These are phyloP conservation scores for Fraxinus velutina DNA, from an alignment of 305 asterid genomes.

Conservation along the genomic window DNA sequence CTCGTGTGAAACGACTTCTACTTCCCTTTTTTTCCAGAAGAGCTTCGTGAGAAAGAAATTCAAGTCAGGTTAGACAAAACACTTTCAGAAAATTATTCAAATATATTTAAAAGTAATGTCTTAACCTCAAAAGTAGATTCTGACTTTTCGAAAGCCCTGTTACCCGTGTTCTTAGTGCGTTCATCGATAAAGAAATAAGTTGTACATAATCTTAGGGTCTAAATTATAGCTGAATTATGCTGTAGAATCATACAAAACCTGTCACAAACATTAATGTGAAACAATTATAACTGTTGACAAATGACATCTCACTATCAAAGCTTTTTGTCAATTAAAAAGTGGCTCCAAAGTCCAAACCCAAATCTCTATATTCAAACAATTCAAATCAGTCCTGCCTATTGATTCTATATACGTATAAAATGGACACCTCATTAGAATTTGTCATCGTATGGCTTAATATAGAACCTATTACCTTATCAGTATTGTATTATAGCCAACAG, in stretches of 20 bases:
- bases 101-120: background rate
- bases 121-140: background rate
- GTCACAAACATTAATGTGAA: background rate
- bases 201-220: background rate
- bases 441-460: background rate
- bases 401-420: background rate
- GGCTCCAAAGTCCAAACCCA: background rate
- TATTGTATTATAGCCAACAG: background rate
- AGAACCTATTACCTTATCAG: background rate
- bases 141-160: background rate
- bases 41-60: background rate
- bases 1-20: background rate
- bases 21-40: background rate
- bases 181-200: too few species aligned
- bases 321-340: background rate
- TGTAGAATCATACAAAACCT: background rate
- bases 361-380: background rate
- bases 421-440: background rate
- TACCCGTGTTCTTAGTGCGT: too few species aligned
- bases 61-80: background rate
- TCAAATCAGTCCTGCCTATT: background rate
- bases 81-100: too few species aligned
- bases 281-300: background rate
- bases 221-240: background rate
- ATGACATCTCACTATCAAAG: background rate